A percentile compares a stretch with the other conserved stretches of the same genome.
Evolutionary conservation across 345 rosid species (phyloP).

Genomic region (Gossypium arboreum): DNA sequence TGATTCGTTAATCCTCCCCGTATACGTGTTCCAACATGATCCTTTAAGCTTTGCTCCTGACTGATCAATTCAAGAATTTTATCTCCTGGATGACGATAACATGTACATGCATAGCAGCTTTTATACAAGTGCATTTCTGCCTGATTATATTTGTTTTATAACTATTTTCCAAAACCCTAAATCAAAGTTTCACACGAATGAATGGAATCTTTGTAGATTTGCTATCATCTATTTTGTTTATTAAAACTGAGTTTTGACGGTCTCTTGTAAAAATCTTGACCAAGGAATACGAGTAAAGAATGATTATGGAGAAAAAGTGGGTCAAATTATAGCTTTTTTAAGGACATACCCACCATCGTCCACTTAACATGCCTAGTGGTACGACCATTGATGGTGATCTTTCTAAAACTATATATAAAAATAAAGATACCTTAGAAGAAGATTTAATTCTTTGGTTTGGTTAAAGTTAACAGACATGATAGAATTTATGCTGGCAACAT

Average conservation of each 20-base stretch:
- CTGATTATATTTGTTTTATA: background rate
- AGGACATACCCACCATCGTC: constrained; percentile 5
- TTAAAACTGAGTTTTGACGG: background rate
- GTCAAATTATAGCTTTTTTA: constrained; percentile 1
- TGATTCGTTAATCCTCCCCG: constrained; percentile 15
- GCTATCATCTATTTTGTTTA: background rate
- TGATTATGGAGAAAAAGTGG: background rate
- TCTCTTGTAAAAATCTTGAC: background rate
- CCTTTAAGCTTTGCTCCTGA: constrained; percentile 4
- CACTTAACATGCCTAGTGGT: background rate
- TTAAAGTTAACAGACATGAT: background rate
- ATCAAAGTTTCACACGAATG: background rate
- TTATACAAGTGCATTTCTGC: background rate
- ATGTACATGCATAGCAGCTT: background rate
- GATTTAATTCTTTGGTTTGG: background rate
- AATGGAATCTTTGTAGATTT: background rate
- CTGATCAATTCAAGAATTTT: constrained; percentile 19
- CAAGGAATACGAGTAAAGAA: background rate
- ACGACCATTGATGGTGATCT: background rate
- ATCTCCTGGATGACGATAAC: constrained; percentile 3
- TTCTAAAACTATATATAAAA: background rate
- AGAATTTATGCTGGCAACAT: background rate
- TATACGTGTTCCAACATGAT: constrained; percentile 20
- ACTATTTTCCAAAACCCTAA: background rate
- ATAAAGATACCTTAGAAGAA: background rate